Base-by-base conservation (phyloP, 164 flowering plant species). In the Amborella trichopoda region DNA sequence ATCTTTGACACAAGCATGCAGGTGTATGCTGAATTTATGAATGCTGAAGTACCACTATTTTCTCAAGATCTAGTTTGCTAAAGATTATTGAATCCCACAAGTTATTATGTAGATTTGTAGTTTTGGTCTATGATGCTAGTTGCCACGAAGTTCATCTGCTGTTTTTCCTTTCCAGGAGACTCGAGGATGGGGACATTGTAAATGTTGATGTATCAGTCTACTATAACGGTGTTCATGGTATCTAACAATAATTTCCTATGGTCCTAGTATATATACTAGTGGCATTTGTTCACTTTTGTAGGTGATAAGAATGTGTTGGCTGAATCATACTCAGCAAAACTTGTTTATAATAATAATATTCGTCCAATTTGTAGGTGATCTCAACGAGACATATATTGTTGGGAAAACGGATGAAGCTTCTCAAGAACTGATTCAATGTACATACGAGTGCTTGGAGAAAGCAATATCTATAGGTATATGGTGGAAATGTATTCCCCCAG, bases 171-270 rank as follows among this genome's bases (percentile, higher is more conserved):
- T 38, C 12, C 78, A 91, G 99, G 77, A 81, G 73, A 65, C 54
- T 91, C 54, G 94, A 91, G 61, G 99, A 91, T 68, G 99, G 99
- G 44, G 96, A 91, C 64, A 91, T 87, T 44, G 81, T 91, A 23
- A 91, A 91, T 71, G 75, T 91, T 34, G 98, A 87, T 66, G 88
- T 91, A 30, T 73, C 95, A 28, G 98, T 91, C 47, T 80, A 64
- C 67, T 91, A 87, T 56, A 83, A 87, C 61, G 98, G 96, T 50
- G 86, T 80, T 34, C 98, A 91, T 71, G 93, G 96, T 87, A 58
- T 60, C 76, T 8, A 26, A 30, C n/a, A n/a, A n/a, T n/a, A n/a
- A n/a, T n/a, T n/a, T n/a, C n/a, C n/a, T n/a, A n/a, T 17, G 10
- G 22, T n/a, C 32, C 21, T 34, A 48, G 43, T 44, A 48, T 43